These are phyloP conservation scores for Sporothrix pseudoabietina DNA, from an alignment of 2,329 filamentous ascomycete genomes.

Conservation along the genomic window DNA sequence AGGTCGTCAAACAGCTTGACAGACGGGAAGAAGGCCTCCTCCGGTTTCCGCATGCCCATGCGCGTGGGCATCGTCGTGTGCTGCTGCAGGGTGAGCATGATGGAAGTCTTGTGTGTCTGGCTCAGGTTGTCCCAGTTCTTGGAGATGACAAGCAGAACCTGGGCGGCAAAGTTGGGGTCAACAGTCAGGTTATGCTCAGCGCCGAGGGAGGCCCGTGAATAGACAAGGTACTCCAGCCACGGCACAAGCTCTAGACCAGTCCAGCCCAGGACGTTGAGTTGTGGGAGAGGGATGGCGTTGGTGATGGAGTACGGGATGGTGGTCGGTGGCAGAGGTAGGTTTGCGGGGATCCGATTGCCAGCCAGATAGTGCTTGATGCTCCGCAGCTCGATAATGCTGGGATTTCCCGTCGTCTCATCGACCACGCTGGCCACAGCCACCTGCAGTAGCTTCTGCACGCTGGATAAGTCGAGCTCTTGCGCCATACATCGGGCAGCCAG, in stretches of 20 bases:
- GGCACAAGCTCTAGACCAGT: slow-evolving; percentile 78
- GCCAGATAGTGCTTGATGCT: slow-evolving; percentile 75
- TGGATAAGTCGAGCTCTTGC: slow-evolving; percentile 71
- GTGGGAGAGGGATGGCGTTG: slow-evolving; percentile 62
- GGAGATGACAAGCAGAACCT: slow-evolving; percentile 77
- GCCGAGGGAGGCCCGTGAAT: slow-evolving; percentile 61
- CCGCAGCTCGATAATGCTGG: slow-evolving; percentile 69
- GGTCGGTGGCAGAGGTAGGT: slow-evolving; percentile 74
- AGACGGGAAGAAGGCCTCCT: slow-evolving; percentile 87
- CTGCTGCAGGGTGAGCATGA: slow-evolving; percentile 65
- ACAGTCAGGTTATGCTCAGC: slow-evolving; percentile 70
- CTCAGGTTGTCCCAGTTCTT: slow-evolving; percentile 88
- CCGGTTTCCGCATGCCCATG: slow-evolving; percentile 80
- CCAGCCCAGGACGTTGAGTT: slow-evolving; percentile 85
- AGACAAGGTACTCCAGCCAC: slow-evolving; percentile 83
- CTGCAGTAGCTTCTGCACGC: slow-evolving; percentile 70
- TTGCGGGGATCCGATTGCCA: slow-evolving; percentile 76
- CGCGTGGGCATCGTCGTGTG: slow-evolving; percentile 86
- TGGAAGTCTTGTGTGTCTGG: slow-evolving; percentile 63
- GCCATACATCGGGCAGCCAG: slow-evolving; percentile 67
- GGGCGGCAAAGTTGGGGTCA: slow-evolving; percentile 72
- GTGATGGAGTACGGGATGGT: slow-evolving; percentile 88
- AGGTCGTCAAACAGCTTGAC: slow-evolving; percentile 95
- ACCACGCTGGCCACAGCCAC: slow-evolving; percentile 75
- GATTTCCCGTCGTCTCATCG: slow-evolving; percentile 40